Percentiles rank a stretch among this genome's conserved stretches.
phyloP scores from a whole-genome alignment of 768 basidiomycete genomes.

The Phanerochaete sordida region DNA sequence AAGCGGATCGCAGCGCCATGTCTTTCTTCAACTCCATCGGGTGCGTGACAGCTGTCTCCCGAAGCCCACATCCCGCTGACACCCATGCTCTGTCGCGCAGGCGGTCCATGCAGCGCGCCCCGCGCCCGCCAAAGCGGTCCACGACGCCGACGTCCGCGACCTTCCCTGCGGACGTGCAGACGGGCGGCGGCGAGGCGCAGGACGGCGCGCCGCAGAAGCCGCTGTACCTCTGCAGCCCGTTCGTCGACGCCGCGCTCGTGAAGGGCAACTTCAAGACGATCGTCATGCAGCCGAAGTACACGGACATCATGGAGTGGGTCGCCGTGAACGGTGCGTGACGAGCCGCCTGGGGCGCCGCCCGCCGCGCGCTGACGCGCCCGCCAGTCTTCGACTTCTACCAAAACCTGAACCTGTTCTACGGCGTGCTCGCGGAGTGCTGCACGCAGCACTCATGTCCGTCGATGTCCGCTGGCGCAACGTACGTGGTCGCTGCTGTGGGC shows the following conservation, averaged over 20 bases:
- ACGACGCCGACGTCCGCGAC: slow-evolving; percentile 67
- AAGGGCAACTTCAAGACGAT: slow-evolving; percentile 99
- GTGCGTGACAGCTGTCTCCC: slow-evolving; percentile 34
- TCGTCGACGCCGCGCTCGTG: slow-evolving; percentile 92
- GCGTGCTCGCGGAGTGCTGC: slow-evolving; percentile 89
- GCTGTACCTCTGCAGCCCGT: slow-evolving; percentile 89
- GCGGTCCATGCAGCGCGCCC: slow-evolving; percentile 71
- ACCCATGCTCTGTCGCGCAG: slow-evolving; percentile 29
- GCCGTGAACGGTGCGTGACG: slow-evolving; percentile 79
- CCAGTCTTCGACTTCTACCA: slow-evolving; percentile 96
- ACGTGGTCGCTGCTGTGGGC: slow-evolving; percentile 26
- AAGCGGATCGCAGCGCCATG: slow-evolving; percentile 35
- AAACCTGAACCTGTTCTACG: slow-evolving; percentile 96
- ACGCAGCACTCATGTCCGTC: slow-evolving; percentile 86
- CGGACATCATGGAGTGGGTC: slow-evolving; percentile 96
- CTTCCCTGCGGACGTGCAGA: background rate
- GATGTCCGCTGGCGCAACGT: slow-evolving; percentile 90
- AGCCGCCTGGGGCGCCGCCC: no score
- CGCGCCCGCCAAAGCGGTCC: slow-evolving; percentile 67
- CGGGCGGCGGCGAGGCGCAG: background rate
- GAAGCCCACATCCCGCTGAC: background rate
- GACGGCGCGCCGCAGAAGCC: slow-evolving; percentile 48
- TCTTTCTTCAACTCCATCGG: slow-evolving; percentile 84
- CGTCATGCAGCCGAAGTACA: slow-evolving; percentile 92
- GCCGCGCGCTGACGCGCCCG: background rate